Conservation (phyloP, 176 grass and related monocot species). For the Triticum timopheevii region DNA sequence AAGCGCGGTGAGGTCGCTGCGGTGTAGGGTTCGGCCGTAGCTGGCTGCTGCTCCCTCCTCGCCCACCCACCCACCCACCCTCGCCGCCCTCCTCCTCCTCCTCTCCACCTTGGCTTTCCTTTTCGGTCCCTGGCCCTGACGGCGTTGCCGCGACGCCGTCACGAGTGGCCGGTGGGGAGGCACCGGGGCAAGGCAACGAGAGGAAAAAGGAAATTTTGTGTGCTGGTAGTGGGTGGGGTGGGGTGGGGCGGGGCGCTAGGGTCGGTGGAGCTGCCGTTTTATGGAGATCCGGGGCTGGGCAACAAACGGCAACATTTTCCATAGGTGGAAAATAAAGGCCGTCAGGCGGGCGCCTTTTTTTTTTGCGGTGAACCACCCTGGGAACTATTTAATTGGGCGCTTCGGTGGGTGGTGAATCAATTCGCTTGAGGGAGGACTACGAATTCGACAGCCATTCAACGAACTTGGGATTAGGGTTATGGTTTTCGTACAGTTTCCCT, state of each 20-base stretch:
- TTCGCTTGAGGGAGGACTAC: background rate
- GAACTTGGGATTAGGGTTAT: too few relatives aligned
- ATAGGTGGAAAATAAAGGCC: background rate
- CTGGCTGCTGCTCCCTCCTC: background rate
- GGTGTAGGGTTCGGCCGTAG: conserved; percentile 45
- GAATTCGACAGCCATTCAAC: too few relatives aligned
- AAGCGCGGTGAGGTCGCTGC: conserved; percentile 18
- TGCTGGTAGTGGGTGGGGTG: background rate
- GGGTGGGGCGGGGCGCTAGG: background rate
- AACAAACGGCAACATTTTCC: conserved; percentile 10
- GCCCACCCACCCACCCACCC: background rate
- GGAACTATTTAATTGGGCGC: background rate
- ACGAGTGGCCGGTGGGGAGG: background rate
- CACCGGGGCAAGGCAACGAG: background rate
- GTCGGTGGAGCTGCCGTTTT: conserved; percentile 8
- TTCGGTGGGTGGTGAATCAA: background rate
- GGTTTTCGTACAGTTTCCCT: too few relatives aligned
- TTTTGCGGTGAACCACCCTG: background rate
- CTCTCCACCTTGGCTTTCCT: conserved; percentile 46
- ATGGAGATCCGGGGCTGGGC: background rate
- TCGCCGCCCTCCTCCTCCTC: background rate
- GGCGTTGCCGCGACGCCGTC: conserved; percentile 28
- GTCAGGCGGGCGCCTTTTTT: background rate
- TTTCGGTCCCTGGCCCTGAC: conserved; percentile 28
- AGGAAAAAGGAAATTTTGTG: background rate